These are phyloP conservation scores for Solanum chiquidenum DNA, from an alignment of 257 asterid species.

Conservation along the genomic window DNA sequence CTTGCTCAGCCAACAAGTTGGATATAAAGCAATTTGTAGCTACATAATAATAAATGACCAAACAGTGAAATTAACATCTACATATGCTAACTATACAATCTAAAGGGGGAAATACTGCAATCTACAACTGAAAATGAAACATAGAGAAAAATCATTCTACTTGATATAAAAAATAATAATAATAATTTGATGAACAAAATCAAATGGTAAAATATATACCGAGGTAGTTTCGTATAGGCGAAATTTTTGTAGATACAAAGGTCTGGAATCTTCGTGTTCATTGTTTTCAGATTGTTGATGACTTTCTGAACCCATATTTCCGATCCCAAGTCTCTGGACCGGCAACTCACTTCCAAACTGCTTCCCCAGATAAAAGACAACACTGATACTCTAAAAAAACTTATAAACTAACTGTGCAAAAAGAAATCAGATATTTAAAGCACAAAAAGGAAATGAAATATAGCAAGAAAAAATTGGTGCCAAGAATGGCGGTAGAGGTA, in stretches of 20 bases:
- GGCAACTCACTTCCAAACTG: background rate
- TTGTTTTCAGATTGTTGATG: background rate
- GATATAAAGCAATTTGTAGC: background rate
- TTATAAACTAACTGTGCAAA: background rate
- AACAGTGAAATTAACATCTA: background rate
- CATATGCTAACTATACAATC: background rate
- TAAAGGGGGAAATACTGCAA: background rate
- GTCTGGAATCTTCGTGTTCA: conserved; percentile 6
- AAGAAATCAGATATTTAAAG: background rate
- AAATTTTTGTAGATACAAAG: conserved; percentile 49
- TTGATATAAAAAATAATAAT: background rate
- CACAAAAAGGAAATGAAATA: background rate
- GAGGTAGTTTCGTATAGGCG: conserved; percentile 79
- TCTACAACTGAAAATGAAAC: background rate
- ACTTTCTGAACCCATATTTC: conserved; percentile 22
- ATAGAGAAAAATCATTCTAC: background rate
- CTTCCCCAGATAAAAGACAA: background rate
- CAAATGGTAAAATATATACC: conserved; percentile 27
- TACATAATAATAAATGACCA: background rate
- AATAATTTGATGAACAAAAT: background rate
- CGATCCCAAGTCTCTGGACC: conserved; percentile 42
- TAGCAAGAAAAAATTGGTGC: background rate
- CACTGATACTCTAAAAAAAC: background rate
- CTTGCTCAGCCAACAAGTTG: background rate
- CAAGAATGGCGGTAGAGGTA: background rate